Percentiles rank a stretch among this genome's conserved stretches.
Conservation (phyloP, 2,329 filamentous ascomycete genomes). For the Hymenoscyphus fraxineus region DNA sequence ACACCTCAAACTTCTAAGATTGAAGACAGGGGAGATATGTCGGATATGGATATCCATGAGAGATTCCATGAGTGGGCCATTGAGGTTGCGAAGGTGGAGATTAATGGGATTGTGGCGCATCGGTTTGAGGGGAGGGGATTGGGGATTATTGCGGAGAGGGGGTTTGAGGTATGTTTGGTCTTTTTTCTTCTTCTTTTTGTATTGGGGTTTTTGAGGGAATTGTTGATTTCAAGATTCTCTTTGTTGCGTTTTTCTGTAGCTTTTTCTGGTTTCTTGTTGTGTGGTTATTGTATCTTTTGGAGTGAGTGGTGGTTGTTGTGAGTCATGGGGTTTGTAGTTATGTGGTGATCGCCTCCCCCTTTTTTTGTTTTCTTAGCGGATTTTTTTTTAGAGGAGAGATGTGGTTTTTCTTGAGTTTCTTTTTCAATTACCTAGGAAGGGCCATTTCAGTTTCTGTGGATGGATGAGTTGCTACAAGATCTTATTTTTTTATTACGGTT, state of each 20-base stretch:
- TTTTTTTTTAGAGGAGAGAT: background rate
- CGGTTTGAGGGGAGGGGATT: conserved; percentile 69
- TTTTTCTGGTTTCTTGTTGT: background rate
- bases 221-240: background rate
- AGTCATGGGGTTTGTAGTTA: background rate
- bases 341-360: background rate
- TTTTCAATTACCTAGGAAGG: background rate
- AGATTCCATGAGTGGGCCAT: conserved; percentile 65
- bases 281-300: background rate
- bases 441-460: background rate
- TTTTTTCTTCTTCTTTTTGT: background rate
- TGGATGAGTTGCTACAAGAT: background rate
- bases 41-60: conserved; percentile 37
- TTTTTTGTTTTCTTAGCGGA: background rate
- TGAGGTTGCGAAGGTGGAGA: conserved; percentile 56
- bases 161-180: conserved; percentile 54
- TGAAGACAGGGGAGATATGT: background rate
- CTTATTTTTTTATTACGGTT: background rate
- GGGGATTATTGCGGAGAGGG: conserved; percentile 68
- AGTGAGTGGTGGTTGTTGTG: background rate
- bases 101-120: conserved; percentile 64
- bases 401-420: background rate
- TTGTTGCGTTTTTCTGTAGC: background rate
- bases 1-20: background rate
- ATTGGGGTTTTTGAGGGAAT: background rate